phyloP scores from a whole-genome alignment of 2,329 filamentous ascomycete species.

The Talaromyces islandicus region DNA sequence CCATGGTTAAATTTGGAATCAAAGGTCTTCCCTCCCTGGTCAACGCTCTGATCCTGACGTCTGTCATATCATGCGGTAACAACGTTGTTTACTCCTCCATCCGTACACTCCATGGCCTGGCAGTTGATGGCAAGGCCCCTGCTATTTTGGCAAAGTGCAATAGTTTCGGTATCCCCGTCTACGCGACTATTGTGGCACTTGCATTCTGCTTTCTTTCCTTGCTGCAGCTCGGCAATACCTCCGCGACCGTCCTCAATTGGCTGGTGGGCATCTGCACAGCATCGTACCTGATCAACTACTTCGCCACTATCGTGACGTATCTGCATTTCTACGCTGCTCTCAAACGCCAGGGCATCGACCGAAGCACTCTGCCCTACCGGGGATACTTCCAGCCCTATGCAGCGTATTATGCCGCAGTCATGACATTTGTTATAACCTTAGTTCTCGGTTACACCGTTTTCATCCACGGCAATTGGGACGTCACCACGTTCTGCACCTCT shows the following conservation, averaged over 20 bases:
- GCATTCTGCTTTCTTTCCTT: constrained; percentile 60
- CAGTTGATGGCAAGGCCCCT: constrained; percentile 63
- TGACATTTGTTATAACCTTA: constrained; percentile 65
- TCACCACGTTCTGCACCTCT: constrained; percentile 68
- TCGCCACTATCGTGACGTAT: constrained; percentile 56
- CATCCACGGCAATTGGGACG: constrained; percentile 55
- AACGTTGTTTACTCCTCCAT: constrained; percentile 68
- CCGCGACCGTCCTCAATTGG: constrained; percentile 52
- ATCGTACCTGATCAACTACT: constrained; percentile 59
- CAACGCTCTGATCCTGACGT: constrained; percentile 65
- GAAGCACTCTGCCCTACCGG: constrained; percentile 53
- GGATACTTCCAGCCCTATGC: constrained; percentile 65
- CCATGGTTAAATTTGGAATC: constrained; percentile 58
- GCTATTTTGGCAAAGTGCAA: constrained; percentile 63
- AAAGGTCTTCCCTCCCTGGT: constrained; percentile 56
- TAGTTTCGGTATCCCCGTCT: constrained; percentile 61
- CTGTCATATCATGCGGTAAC: constrained; percentile 70
- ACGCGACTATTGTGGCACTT: constrained; percentile 54
- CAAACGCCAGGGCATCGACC: constrained; percentile 50
- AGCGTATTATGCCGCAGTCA: constrained; percentile 59
- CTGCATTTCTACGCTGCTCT: constrained; percentile 59
- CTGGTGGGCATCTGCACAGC: constrained; percentile 54
- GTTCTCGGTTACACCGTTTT: constrained; percentile 77
- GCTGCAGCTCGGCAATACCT: constrained; percentile 53
- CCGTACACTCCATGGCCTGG: constrained; percentile 65